Percentiles rank a stretch among this genome's conserved stretches.
Evolutionary conservation across 176 grass and related monocot genomes (phyloP).

Genomic region (Carex parvula): DNA sequence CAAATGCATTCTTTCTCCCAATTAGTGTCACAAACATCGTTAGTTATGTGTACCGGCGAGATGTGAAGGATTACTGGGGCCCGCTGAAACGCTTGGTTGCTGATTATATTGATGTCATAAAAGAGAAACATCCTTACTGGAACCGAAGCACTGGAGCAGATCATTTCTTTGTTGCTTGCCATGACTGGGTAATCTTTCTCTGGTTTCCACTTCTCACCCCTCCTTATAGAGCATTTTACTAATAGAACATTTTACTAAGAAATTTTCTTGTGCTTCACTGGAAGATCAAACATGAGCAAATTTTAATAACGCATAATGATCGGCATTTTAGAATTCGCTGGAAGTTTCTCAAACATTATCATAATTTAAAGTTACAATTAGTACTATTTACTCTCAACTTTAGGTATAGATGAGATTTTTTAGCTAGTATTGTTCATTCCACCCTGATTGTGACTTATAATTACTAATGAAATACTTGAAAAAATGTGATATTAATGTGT

Average conservation of each 20-base stretch:
- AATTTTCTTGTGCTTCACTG: no score
- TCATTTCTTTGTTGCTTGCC: constrained; percentile 77
- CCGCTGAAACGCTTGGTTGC: constrained; percentile 44
- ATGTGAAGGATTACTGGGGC: constrained; percentile 25
- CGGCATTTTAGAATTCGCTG: neutral
- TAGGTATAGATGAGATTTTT: no score
- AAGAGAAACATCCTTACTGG: constrained; percentile 60
- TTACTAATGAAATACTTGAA: no score
- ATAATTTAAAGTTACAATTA: neutral
- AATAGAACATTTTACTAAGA: no score
- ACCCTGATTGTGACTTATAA: no score
- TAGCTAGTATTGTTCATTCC: no score
- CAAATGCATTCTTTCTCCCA: constrained; percentile 77
- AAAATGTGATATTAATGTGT: neutral
- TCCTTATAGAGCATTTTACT: no score
- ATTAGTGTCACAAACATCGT: constrained; percentile 72
- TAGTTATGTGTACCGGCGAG: constrained; percentile 47
- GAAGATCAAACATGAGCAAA: no score
- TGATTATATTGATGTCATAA: constrained; percentile 67
- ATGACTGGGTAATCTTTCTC: constrained; percentile 55
- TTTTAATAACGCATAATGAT: no score
- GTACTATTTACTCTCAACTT: no score
- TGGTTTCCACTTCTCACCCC: no score
- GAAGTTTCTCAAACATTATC: neutral
- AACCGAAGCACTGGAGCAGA: constrained; percentile 70